A percentile compares a stretch with the other conserved stretches of the same genome.
These are phyloP conservation scores for Phalaenopsis aphrodite DNA, from an alignment of 106 monocot species.

Conservation along the genomic window DNA sequence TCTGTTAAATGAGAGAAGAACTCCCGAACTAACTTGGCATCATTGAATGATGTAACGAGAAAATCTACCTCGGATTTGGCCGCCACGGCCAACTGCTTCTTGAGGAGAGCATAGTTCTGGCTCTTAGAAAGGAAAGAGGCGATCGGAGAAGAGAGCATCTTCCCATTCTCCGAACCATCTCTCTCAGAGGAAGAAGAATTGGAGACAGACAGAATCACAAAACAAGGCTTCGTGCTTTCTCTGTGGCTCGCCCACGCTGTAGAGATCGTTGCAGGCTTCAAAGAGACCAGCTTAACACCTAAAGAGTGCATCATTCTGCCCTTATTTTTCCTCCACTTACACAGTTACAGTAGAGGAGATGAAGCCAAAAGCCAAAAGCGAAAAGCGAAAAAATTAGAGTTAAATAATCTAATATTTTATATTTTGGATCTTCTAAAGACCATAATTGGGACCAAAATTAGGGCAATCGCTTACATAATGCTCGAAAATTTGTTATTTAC, in stretches of 20 bases:
- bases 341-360: too few species aligned
- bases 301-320: constrained; percentile 12
- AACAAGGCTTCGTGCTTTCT: constrained; percentile 4
- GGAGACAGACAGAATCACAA: background rate
- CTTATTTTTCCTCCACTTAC: background rate
- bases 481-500: too few species aligned
- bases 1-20: too few species aligned
- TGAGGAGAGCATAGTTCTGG: constrained; percentile 57
- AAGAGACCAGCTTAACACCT: constrained; percentile 9
- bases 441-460: too few species aligned
- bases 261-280: background rate
- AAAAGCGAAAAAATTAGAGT: too few species aligned
- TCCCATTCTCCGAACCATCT: background rate
- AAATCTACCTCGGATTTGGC: constrained; percentile 52
- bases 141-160: constrained; percentile 1
- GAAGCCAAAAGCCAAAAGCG: too few species aligned
- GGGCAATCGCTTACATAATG: too few species aligned
- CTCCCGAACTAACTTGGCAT: background rate
- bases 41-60: background rate
- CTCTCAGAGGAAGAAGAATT: constrained; percentile 17
- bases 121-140: constrained; percentile 40
- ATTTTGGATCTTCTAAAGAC: too few species aligned
- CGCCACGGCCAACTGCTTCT: constrained; percentile 67
- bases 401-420: too few species aligned
- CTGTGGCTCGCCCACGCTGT: background rate